phyloP scores from a whole-genome alignment of 2,329 filamentous ascomycete species.

The Alternaria infectoria region DNA sequence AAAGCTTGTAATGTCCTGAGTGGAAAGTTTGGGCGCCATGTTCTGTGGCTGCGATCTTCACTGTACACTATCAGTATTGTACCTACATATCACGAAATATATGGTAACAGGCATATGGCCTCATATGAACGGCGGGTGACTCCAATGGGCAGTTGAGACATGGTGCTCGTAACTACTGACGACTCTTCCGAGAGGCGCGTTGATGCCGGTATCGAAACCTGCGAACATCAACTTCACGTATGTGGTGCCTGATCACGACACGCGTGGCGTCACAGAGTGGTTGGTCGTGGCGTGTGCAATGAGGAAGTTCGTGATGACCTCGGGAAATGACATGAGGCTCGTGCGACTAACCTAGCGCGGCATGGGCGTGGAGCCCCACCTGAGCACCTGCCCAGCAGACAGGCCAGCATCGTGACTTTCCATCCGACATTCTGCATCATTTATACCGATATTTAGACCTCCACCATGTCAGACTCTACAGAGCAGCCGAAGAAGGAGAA shows the following conservation, averaged over 20 bases:
- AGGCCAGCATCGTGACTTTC: constrained; percentile 16
- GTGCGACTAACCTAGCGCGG: constrained; percentile 8
- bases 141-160: background rate
- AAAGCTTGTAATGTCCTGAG: background rate
- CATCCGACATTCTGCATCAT: constrained; percentile 1
- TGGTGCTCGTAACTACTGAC: background rate
- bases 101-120: background rate
- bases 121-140: background rate
- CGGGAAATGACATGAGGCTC: background rate
- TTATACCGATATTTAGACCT: background rate
- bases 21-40: background rate
- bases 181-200: background rate
- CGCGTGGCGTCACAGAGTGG: background rate
- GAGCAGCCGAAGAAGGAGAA: constrained; percentile 54
- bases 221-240: background rate
- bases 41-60: background rate
- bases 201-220: background rate
- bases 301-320: background rate
- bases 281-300: background rate
- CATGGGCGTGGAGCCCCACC: constrained; percentile 25
- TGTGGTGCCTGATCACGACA: background rate
- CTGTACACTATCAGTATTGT: background rate
- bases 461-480: constrained; percentile 40
- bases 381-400: background rate
- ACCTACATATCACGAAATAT: constrained; percentile 3